These are phyloP conservation scores for Rhodotorula sp. DNA, from an alignment of 1,284 basidiomycete species.

Conservation along the genomic window DNA sequence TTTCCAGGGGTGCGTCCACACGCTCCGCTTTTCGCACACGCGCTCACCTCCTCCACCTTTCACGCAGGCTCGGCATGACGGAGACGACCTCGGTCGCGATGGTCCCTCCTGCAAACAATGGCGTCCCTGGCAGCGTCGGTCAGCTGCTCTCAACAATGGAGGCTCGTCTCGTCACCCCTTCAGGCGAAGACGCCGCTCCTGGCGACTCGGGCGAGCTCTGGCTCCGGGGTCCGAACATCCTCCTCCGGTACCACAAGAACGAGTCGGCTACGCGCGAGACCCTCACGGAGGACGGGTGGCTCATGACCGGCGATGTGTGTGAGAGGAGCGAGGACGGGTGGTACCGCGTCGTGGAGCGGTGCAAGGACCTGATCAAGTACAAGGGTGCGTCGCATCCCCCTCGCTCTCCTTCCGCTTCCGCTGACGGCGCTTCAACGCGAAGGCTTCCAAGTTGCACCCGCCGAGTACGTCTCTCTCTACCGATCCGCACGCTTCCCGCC, in stretches of 20 bases:
- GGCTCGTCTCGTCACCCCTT: constrained; percentile 32
- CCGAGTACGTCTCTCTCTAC: constrained; percentile 19
- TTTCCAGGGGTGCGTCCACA: constrained; percentile 23
- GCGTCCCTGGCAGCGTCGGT: constrained; percentile 26
- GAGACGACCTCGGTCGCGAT: constrained; percentile 35
- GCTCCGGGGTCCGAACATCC: constrained; percentile 7
- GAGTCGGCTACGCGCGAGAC: constrained; percentile 33
- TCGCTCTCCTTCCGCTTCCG: background rate
- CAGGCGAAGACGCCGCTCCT: constrained; percentile 31
- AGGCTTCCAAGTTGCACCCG: constrained; percentile 38
- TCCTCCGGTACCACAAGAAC: constrained; percentile 27
- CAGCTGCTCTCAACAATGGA: constrained; percentile 32
- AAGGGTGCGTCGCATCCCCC: constrained; percentile 16
- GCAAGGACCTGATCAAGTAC: constrained; percentile 40
- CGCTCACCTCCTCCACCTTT: accelerated
- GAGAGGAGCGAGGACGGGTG: constrained; percentile 18
- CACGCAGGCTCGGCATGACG: constrained; percentile 24
- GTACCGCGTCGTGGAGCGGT: constrained; percentile 35
- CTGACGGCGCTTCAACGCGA: background rate
- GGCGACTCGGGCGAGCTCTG: constrained; percentile 39
- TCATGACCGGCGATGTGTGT: constrained; percentile 39
- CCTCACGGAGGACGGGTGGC: constrained; percentile 33
- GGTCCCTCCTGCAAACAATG: constrained; percentile 14
- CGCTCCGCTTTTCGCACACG: accelerated
- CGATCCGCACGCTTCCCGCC: accelerated